These are phyloP conservation scores for Umbelopsis sp. DNA, from an alignment of 371 early-diverging fungal species.

Conservation along the genomic window DNA sequence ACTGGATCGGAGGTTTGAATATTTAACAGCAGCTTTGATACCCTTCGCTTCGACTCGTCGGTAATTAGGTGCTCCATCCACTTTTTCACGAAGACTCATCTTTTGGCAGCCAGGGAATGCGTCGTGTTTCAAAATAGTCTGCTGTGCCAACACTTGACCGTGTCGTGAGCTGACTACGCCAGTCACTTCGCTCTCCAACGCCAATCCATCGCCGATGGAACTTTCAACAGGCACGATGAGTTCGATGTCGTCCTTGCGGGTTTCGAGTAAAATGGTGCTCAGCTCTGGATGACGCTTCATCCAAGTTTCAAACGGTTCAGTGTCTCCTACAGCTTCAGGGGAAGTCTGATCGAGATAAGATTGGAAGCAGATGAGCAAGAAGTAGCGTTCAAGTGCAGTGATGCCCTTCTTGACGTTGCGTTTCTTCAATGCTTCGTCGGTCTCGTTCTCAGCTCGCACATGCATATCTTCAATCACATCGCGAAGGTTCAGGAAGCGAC, in stretches of 20 bases:
- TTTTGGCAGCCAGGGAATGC: conserved; percentile 78
- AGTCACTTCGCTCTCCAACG: conserved; percentile 65
- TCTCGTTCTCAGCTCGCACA: conserved; percentile 51
- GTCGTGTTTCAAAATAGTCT: conserved; percentile 72
- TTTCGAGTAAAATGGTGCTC: conserved; percentile 57
- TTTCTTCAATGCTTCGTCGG: conserved; percentile 33
- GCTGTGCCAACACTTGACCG: conserved; percentile 68
- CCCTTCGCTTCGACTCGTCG: conserved; percentile 56
- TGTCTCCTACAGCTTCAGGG: conserved; percentile 39
- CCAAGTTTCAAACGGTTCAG: conserved; percentile 64
- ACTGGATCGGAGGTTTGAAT: conserved; percentile 54
- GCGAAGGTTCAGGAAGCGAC: conserved; percentile 45
- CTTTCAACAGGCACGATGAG: conserved; percentile 62
- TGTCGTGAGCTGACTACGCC: conserved; percentile 58
- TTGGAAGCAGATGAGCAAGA: conserved; percentile 69
- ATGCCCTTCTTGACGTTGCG: conserved; percentile 46
- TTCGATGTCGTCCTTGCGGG: conserved; percentile 39
- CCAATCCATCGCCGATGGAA: conserved; percentile 65
- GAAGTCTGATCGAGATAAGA: conserved; percentile 51
- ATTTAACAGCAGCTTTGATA: conserved; percentile 46
- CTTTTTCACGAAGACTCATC: conserved; percentile 63
- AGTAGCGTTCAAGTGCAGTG: conserved; percentile 60
- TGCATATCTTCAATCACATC: conserved; percentile 60
- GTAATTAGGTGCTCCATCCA: conserved; percentile 72
- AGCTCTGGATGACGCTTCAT: conserved; percentile 66